These are phyloP conservation scores for Trichoderma endophyticum DNA, from an alignment of 2,329 filamentous ascomycete species.

Conservation along the genomic window DNA sequence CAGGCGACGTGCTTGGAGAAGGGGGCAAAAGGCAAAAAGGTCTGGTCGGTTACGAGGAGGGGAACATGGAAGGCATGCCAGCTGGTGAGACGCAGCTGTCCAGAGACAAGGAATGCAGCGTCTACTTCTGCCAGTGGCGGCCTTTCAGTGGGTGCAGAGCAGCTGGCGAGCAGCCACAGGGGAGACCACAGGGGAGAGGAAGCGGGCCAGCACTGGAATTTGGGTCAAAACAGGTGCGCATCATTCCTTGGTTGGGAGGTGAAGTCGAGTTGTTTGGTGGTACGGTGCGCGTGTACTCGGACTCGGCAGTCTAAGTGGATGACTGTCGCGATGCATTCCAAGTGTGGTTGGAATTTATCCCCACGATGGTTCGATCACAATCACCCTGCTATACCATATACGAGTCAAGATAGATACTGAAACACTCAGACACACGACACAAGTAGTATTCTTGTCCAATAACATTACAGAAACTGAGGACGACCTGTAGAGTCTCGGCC, in stretches of 20 bases:
- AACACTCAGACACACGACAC: not conserved
- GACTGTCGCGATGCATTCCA: conserved; percentile 21
- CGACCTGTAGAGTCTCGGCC: not conserved
- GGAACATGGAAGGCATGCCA: conserved; percentile 14
- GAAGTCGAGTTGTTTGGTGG: not conserved
- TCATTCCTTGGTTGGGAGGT: not conserved
- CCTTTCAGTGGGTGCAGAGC: not conserved
- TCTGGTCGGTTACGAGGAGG: not conserved
- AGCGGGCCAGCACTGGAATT: conserved; percentile 20
- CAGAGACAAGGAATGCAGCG: conserved; percentile 24
- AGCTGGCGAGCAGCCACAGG: conserved; percentile 8
- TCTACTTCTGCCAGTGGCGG: conserved; percentile 21
- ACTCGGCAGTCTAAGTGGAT: not conserved
- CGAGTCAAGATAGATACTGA: not conserved
- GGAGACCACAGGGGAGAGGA: not conserved
- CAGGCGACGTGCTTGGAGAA: conserved; percentile 12
- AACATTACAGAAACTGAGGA: not conserved
- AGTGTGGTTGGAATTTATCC: conserved; percentile 8
- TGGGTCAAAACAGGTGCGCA: conserved; percentile 2
- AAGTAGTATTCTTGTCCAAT: not conserved
- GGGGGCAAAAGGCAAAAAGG: not conserved
- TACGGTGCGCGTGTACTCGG: not conserved
- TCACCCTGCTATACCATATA: not conserved
- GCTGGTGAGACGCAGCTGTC: conserved; percentile 5
- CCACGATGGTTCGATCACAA: not conserved